Evolutionary conservation across 2,329 filamentous ascomycete genomes (phyloP).

Genomic region (Talaromyces sp.): DNA sequence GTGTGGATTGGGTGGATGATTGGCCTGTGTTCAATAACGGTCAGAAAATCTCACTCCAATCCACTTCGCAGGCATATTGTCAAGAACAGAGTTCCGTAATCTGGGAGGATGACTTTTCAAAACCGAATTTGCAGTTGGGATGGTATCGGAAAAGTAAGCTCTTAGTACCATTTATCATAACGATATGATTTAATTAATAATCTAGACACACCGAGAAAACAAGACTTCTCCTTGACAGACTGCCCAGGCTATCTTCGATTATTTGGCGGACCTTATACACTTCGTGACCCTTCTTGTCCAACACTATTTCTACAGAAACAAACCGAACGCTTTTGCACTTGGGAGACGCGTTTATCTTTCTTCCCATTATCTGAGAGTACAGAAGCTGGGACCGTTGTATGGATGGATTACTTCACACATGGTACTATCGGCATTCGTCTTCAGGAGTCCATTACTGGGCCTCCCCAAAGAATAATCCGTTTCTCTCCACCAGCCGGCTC

Average conservation of each 20-base stretch:
- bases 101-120: slow-evolving; percentile 28
- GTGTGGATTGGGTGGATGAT: slow-evolving; percentile 47
- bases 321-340: slow-evolving; percentile 39
- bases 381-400: slow-evolving; percentile 53
- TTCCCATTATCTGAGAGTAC: slow-evolving; percentile 37
- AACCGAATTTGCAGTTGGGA: slow-evolving; percentile 22
- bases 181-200: neutral
- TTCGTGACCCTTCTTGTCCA: slow-evolving; percentile 48
- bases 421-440: slow-evolving; percentile 39
- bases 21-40: slow-evolving; percentile 51
- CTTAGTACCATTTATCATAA: neutral
- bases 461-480: slow-evolving; percentile 20
- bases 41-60: slow-evolving; percentile 37
- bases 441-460: slow-evolving; percentile 7
- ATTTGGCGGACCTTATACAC: slow-evolving; percentile 49
- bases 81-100: neutral
- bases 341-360: slow-evolving; percentile 45
- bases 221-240: slow-evolving; percentile 45
- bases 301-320: slow-evolving; percentile 55
- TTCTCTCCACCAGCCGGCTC: slow-evolving; percentile 20
- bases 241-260: slow-evolving; percentile 44
- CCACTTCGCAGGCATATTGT: slow-evolving; percentile 21
- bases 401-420: slow-evolving; percentile 50
- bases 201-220: slow-evolving; percentile 46
- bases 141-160: slow-evolving; percentile 40